phyloP scores from a whole-genome alignment of 2,329 filamentous ascomycete species.

The Alternaria triticimaculans region DNA sequence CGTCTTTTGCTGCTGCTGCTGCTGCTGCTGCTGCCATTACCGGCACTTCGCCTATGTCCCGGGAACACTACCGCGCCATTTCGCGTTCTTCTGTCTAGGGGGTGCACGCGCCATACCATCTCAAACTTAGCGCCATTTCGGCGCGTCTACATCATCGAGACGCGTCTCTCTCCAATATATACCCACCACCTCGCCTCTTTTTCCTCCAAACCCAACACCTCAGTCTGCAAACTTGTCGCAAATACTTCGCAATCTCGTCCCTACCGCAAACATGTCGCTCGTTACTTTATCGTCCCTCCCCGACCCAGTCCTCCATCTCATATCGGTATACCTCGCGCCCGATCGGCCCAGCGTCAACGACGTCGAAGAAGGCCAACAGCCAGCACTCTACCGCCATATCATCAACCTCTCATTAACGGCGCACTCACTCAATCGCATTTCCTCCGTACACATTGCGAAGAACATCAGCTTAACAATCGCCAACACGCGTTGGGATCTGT shows the following conservation, averaged over 20 bases:
- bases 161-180: slow-evolving; percentile 4
- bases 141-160: slow-evolving; percentile 17
- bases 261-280: background rate
- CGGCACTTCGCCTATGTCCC: background rate
- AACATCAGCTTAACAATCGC: slow-evolving; percentile 5
- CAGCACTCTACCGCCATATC: slow-evolving; percentile 10
- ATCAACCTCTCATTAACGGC: slow-evolving; percentile 9
- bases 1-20: background rate
- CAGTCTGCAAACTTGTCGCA: background rate
- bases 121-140: slow-evolving; percentile 5
- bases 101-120: background rate
- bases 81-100: background rate
- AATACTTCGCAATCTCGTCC: background rate
- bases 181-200: background rate
- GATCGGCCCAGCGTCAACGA: slow-evolving; percentile 10
- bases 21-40: background rate
- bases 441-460: slow-evolving; percentile 8
- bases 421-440: slow-evolving; percentile 9
- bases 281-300: slow-evolving; percentile 5
- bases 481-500: slow-evolving; percentile 5
- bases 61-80: background rate
- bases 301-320: slow-evolving; percentile 10
- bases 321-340: slow-evolving; percentile 8
- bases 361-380: slow-evolving; percentile 1
- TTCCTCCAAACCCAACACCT: background rate